A percentile compares a stretch with the other conserved stretches of the same genome.
These are phyloP conservation scores for Zymoseptoria passerinii DNA, from an alignment of 2,329 filamentous ascomycete genomes.

Conservation along the genomic window DNA sequence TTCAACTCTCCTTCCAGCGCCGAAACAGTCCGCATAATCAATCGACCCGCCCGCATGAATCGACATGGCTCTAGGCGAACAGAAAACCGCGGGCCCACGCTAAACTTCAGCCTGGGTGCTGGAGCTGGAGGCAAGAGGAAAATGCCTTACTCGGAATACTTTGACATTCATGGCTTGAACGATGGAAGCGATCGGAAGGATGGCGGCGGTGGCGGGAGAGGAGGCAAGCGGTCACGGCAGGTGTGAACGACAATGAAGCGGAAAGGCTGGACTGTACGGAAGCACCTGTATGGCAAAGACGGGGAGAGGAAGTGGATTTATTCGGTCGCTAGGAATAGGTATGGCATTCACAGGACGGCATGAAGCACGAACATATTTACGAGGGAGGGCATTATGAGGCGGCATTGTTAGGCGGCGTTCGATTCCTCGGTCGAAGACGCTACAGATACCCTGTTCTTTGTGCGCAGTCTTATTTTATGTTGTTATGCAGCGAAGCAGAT, in stretches of 20 bases:
- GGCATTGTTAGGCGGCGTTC: neutral
- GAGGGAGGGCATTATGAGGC: neutral
- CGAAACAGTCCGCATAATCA: conserved; percentile 25
- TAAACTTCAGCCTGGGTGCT: conserved; percentile 45
- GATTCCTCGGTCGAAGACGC: neutral
- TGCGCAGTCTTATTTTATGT: neutral
- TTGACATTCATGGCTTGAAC: conserved; percentile 58
- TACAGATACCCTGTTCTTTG: neutral
- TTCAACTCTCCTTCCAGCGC: conserved; percentile 22
- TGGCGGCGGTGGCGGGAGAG: conserved; percentile 18
- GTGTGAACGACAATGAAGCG: conserved; percentile 17
- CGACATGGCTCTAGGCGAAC: conserved; percentile 26
- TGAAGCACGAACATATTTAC: neutral
- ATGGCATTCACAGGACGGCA: neutral
- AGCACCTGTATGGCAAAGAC: neutral
- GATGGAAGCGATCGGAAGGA: conserved; percentile 20
- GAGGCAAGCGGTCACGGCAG: conserved; percentile 30
- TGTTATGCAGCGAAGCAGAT: neutral
- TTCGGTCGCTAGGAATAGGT: conserved; percentile 1
- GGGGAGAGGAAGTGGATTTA: neutral
- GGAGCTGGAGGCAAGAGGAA: conserved; percentile 65
- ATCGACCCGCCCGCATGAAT: conserved; percentile 15
- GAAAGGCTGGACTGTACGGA: neutral
- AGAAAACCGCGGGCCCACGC: conserved; percentile 25
- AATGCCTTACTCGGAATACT: conserved; percentile 66